Evolutionary conservation across 2,329 filamentous ascomycete genomes (phyloP), one percentile per base, ranked within the genome.

Genomic region (Fusarium oxysporum): DNA sequence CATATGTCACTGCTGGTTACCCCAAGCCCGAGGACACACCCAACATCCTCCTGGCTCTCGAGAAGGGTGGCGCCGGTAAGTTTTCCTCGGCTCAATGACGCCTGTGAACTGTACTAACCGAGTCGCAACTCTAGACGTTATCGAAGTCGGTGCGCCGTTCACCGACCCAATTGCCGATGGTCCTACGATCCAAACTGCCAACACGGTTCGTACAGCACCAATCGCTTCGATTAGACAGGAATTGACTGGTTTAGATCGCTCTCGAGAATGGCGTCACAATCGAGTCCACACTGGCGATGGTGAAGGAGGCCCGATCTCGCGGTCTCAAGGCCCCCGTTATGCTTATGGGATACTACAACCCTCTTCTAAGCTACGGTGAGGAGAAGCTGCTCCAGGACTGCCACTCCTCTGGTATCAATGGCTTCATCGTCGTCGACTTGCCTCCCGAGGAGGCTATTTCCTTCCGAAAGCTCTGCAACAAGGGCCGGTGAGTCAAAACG

Each of bases 301-400:
- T 98, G 69, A 92, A 92, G 77, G 89, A 93, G 71, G 94, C 96
- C 51, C 89, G 96, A 78, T 87, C 88, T 76, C 89, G 88, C 70
- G 96, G 96, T 45, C 86, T 98, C 62, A 92, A 88, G 78, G 91
- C 92, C 2, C 96, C 96, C 1, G 90, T 99, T 45, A 85, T 99
- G 80, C 89, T 99, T 74, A 99, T 99, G 96, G 96, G 96, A 78
- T 99, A 99, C 89, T 99, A 97, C 85, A 99, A 99, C 86, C 96
- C 96, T 2, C 87, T 98, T 70, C 86, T 98, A 70, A 94, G 92
- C 78, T 99, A 98, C 81, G 96, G 96, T 60, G 96, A 99, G 85
- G 95, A 97, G 84, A 89, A 88, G 68, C 91, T 98, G 82, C 86
- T 99, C 61, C 88, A 90, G 77, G 95, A 98, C 82, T 94, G 94